Conservation (phyloP, 2,329 filamentous ascomycete species). For the Graphium sp. region DNA sequence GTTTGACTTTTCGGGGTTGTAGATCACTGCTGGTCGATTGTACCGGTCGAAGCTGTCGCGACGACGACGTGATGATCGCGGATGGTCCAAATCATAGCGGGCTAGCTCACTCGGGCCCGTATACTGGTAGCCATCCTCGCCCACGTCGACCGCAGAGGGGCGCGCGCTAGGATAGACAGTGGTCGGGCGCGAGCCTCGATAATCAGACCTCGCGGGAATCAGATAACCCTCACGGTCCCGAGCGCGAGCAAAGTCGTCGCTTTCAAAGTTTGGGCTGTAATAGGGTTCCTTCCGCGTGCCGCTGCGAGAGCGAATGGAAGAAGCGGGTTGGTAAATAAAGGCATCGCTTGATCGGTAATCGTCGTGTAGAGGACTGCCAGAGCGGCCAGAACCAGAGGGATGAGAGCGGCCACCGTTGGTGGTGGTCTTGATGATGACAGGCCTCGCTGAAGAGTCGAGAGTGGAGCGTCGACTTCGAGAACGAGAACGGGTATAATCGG, state of each 20-base stretch:
- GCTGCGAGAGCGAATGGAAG: slow-evolving; percentile 34
- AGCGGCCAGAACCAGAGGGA: slow-evolving; percentile 12
- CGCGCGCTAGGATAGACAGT: slow-evolving; percentile 26
- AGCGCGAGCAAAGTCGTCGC: slow-evolving; percentile 31
- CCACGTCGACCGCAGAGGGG: slow-evolving; percentile 24
- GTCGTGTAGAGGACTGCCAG: slow-evolving; percentile 31
- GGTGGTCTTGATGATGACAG: slow-evolving; percentile 40
- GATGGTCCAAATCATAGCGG: slow-evolving; percentile 41
- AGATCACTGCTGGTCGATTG: slow-evolving; percentile 36
- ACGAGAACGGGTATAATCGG: slow-evolving; percentile 30
- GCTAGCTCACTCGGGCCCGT: slow-evolving; percentile 46
- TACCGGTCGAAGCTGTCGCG: slow-evolving; percentile 41
- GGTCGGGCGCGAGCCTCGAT: slow-evolving; percentile 28
- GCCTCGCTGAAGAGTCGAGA: slow-evolving; percentile 30
- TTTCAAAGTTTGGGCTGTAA: slow-evolving; percentile 26
- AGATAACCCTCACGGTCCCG: slow-evolving; percentile 27
- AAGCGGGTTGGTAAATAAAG: slow-evolving; percentile 42
- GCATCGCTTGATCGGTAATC: slow-evolving; percentile 31
- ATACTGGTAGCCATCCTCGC: slow-evolving; percentile 45
- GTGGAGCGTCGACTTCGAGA: slow-evolving; percentile 31
- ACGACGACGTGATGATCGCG: slow-evolving; percentile 21
- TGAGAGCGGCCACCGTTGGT: slow-evolving; percentile 23
- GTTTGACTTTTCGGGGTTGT: slow-evolving; percentile 25
- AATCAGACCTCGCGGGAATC: slow-evolving; percentile 19
- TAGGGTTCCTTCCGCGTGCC: slow-evolving; percentile 23